Evolutionary conservation across 1,139 yeast species (phyloP).

Genomic region (Lodderomyces jiufengensis): DNA sequence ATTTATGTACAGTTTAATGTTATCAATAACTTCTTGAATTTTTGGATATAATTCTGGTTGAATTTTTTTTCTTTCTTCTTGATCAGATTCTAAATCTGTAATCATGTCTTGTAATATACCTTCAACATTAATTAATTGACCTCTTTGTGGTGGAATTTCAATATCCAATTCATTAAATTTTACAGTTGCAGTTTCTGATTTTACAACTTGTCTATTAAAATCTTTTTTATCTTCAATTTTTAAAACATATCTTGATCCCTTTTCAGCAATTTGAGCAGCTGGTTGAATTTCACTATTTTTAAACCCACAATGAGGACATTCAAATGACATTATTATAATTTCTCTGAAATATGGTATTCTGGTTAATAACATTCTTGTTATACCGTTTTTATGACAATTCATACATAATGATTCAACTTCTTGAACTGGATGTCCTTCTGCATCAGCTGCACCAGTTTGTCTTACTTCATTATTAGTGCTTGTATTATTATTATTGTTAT

Average conservation of each 20-base stretch:
- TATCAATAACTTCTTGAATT: constrained; percentile 65
- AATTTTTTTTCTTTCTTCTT: constrained; percentile 64
- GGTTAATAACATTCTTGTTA: constrained; percentile 79
- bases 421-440: constrained; percentile 95
- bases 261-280: constrained; percentile 84
- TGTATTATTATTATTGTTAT: too few species aligned
- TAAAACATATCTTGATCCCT: constrained; percentile 73
- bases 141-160: constrained; percentile 93
- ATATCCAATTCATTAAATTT: constrained; percentile 81
- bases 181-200: constrained; percentile 84
- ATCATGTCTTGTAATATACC: constrained; percentile 82
- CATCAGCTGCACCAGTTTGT: constrained; percentile 66
- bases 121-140: constrained; percentile 89
- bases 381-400: constrained; percentile 88
- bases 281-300: constrained; percentile 93
- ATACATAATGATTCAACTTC: constrained; percentile 93
- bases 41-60: constrained; percentile 77
- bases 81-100: constrained; percentile 78
- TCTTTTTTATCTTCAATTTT: constrained; percentile 71
- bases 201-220: constrained; percentile 86
- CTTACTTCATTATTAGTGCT: constrained; percentile 24
- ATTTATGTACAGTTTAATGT: constrained; percentile 53
- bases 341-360: constrained; percentile 90
- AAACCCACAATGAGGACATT: constrained; percentile 91
- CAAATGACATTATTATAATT: constrained; percentile 90